Evolutionary conservation across 106 monocot genomes (phyloP).

Genomic region (Iris macrosiphon): DNA sequence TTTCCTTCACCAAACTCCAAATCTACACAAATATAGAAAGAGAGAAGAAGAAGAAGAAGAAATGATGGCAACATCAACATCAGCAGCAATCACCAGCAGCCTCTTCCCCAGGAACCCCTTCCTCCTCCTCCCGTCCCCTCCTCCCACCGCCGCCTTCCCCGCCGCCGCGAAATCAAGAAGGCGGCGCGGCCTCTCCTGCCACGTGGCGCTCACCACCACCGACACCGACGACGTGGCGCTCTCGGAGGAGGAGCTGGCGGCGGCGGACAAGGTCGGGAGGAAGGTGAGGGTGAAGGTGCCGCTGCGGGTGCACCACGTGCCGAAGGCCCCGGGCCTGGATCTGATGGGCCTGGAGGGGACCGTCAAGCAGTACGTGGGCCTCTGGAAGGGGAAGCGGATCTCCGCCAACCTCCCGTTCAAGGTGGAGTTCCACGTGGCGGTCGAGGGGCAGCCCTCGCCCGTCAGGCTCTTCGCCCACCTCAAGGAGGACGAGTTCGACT

Average conservation of each 20-base stretch:
- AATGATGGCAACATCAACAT: no score
- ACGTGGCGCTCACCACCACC: constrained; percentile 36
- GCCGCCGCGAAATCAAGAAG: neutral
- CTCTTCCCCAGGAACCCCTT: no score
- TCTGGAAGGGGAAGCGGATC: constrained; percentile 80
- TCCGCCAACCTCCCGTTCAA: constrained; percentile 85
- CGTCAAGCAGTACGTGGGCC: constrained; percentile 79
- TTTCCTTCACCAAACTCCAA: no score
- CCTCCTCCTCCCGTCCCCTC: constrained; percentile 3
- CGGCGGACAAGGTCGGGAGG: constrained; percentile 39
- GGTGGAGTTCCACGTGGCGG: constrained; percentile 51
- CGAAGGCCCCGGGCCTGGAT: constrained; percentile 64
- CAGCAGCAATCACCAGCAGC: no score
- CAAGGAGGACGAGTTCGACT: constrained; percentile 80
- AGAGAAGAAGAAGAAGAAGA: no score
- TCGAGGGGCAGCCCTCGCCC: constrained; percentile 37
- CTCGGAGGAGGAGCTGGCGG: constrained; percentile 35
- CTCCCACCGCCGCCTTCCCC: neutral
- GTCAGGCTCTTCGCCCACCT: constrained; percentile 77
- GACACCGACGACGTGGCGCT: constrained; percentile 21
- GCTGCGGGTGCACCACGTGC: constrained; percentile 72
- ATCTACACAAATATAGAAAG: no score
- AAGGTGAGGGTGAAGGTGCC: constrained; percentile 57
- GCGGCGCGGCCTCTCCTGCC: constrained; percentile 21
- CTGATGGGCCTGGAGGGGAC: constrained; percentile 65